Evolutionary conservation across 202 grass and related monocot genomes (phyloP), one percentile per base, ranked within the genome.

Genomic region (Setaria viridis): DNA sequence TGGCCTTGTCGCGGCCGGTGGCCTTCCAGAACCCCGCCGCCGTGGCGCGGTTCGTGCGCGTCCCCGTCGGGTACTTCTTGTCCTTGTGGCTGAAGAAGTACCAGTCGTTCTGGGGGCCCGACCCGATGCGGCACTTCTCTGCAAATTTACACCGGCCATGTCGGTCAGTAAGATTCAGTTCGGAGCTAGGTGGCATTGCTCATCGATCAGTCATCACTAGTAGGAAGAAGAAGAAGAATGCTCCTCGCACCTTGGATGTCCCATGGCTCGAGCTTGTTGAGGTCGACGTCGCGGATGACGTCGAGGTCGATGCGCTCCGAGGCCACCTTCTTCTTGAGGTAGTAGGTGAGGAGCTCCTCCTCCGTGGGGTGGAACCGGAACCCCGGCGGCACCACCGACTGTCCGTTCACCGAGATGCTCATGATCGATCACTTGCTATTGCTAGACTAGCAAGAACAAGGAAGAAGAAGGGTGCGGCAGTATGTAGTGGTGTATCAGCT

Each of bases 231-330:
- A 59, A 59, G 59, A 62, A 62, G 57, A 58, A 58, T 25, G 50
- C 15, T 54, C 0, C 33, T 20, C 17, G 7, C 30, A 98, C 96
- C 96, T 91, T 99, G 93, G 74, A 99, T 94, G 79, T 99, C 96
- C 96, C 96, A 99, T 74, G 96, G 96, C 82, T 99, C 96, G 29
- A 99, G 96, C 88, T 99, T 99, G 84, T 94, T 99, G 51, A 99
- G 96, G 67, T 99, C 96, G 7, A 99, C 86, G 77, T 99, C 96
- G 71, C 84, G 96, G 82, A 99, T 99, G 57, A 99, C 96, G 65
- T 99, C 96, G 9, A 99, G 91, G 89, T 99, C 96, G 82, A 99
- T 94, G 47, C 72, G 85, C 86, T 88, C 78, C 4, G 86, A 89
- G 50, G 91, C 90, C 39, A 98, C 90, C 93, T 98, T 98, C 93